Percentiles rank a stretch among this genome's conserved stretches.
Evolutionary conservation across 805 yeast genomes (phyloP).

Genomic region (Teunomyces kruisii): DNA sequence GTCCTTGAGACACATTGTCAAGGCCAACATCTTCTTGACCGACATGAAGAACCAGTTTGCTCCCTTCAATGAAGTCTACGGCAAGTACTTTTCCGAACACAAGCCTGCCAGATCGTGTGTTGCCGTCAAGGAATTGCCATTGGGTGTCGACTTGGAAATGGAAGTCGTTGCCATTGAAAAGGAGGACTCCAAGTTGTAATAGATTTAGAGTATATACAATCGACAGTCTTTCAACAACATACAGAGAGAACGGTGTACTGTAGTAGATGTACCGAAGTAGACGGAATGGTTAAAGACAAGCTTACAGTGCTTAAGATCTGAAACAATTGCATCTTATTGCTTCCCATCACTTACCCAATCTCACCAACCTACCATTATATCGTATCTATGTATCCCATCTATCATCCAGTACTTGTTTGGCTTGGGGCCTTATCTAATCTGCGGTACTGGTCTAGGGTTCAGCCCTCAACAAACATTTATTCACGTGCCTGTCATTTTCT

Average conservation of each 20-base stretch:
- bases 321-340: too few relatives aligned
- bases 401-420: too few relatives aligned
- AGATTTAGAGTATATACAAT: constrained; percentile 4
- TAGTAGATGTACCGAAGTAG: too few relatives aligned
- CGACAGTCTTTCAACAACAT: too few relatives aligned
- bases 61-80: constrained; percentile 83
- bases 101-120: constrained; percentile 98
- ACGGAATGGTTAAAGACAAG: too few relatives aligned
- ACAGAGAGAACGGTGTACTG: too few relatives aligned
- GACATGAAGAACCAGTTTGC: constrained; percentile 81
- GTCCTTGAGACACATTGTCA: constrained; percentile 77
- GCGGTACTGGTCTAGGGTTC: background rate
- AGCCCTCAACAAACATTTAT: background rate
- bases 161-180: constrained; percentile 87
- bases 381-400: too few relatives aligned
- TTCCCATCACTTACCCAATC: too few relatives aligned
- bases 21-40: constrained; percentile 85
- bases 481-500: background rate
- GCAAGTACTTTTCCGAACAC: constrained; percentile 69
- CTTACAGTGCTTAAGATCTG: too few relatives aligned
- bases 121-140: constrained; percentile 88
- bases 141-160: constrained; percentile 84
- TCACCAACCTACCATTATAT: too few relatives aligned
- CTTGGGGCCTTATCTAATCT: background rate
- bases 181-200: constrained; percentile 32